phyloP scores from a whole-genome alignment of 1,284 basidiomycete species.

The Apiotrichum gracile region DNA sequence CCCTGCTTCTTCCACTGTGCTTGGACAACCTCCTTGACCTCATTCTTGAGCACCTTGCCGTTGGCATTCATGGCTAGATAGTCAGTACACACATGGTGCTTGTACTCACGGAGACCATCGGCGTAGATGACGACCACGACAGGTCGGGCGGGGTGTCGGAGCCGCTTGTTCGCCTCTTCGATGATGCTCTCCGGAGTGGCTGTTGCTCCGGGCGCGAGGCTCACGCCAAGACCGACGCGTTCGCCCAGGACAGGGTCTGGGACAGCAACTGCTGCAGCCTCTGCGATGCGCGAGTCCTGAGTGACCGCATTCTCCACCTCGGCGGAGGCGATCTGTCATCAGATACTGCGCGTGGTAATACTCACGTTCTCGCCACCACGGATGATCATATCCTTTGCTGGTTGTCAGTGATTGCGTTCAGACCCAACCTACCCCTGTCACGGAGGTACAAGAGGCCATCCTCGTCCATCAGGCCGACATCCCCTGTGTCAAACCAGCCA shows the following conservation, averaged over 20 bases:
- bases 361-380: conserved; percentile 40
- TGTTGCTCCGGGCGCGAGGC: conserved; percentile 15
- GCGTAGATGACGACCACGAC: conserved; percentile 10
- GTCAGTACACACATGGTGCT: neutral
- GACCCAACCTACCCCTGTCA: conserved; percentile 1
- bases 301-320: conserved; percentile 42
- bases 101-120: conserved; percentile 13
- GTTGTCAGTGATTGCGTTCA: neutral
- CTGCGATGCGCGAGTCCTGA: conserved; percentile 26
- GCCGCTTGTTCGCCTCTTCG: conserved; percentile 10
- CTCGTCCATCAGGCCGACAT: conserved; percentile 30
- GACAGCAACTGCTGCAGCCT: conserved; percentile 35
- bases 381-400: conserved; percentile 34
- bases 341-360: neutral
- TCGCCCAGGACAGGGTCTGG: conserved; percentile 37
- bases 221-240: conserved; percentile 33
- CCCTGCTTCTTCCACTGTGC: conserved; percentile 12
- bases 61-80: conserved; percentile 10
- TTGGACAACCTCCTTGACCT: conserved; percentile 17
- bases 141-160: conserved; percentile 14
- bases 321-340: conserved; percentile 28
- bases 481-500: conserved; percentile 44
- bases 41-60: conserved; percentile 15
- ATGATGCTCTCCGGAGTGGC: conserved; percentile 11
- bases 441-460: conserved; percentile 34